Base-by-base conservation (phyloP, 2,329 filamentous ascomycete species). In the Aspergillus pseudoglaucus region DNA sequence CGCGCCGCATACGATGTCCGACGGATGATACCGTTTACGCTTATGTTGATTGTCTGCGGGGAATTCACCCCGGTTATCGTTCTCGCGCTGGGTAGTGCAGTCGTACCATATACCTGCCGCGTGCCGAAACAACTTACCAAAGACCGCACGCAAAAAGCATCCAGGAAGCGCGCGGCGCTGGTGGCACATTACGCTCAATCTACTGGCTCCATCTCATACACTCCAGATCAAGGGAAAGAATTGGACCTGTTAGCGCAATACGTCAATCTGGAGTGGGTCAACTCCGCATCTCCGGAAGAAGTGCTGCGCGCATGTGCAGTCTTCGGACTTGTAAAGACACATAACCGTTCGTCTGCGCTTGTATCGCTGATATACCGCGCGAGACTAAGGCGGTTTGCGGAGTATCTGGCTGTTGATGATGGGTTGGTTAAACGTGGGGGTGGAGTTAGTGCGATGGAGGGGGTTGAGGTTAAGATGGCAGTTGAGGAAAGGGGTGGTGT, bases 21-120 rank as follows among this genome's bases (percentile, higher is more conserved):
- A n/a, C 83, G 89, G 20, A 75, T 96, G 45, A 88, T 90, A 0
- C 67, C 87, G 1, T 96, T 98, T 64, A 83, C 75, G 0, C 52
- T 95, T 3, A 72, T 96, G 44, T 75, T 95, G 6, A 59, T 91
- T 1, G 53, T 95, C 14, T 88, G 87, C 63, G 91, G 90, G 22
- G 91, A 97, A 69, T 85, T 95, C 70, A 88, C 90, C 1, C 89
- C 90, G 0, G 62, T 97, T 5, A 69, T 94, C 5, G 85, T 95
- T 1, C 72, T 90, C 6, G 79, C 82, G 27, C 72, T 95, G 22
- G 79, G 79, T 0, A 82, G 83, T 17, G 73, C 73, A 33, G 73
- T 89, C 18, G 86, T 95, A 22, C 91, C 91, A 0, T 81, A 82
- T 57, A 85, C 88, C 0, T 96, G 91, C 66, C 81, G 89, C 9